phyloP scores from a whole-genome alignment of 805 yeast genomes.

The Wickerhamiella bombiphila region DNA sequence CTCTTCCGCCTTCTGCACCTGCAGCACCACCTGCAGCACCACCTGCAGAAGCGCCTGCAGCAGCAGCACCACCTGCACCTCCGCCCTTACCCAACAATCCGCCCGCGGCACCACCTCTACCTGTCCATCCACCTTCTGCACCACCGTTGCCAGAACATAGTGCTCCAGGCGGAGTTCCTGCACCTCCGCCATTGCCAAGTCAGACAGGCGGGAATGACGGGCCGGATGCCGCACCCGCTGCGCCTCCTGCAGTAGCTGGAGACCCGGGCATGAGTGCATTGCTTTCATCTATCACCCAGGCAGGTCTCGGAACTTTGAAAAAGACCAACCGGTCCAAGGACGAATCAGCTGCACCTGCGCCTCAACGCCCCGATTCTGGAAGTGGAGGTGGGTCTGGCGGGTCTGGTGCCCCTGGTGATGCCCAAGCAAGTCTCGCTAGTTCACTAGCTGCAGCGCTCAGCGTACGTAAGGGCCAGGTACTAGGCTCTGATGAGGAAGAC shows the following conservation, averaged over 20 bases:
- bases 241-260: constrained; percentile 20
- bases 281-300: constrained; percentile 69
- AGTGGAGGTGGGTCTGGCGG: constrained; percentile 46
- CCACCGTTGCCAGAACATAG: constrained; percentile 14
- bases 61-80: constrained; percentile 10
- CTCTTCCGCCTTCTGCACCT: constrained; percentile 12
- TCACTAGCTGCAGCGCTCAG: constrained; percentile 79
- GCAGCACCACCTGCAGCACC: constrained; percentile 14
- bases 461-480: constrained; percentile 68
- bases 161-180: constrained; percentile 14
- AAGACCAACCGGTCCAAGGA: constrained; percentile 52
- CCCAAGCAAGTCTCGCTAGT: constrained; percentile 44
- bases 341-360: background rate
- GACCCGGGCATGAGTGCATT: constrained; percentile 65
- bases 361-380: background rate
- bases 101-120: constrained; percentile 18
- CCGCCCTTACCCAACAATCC: constrained; percentile 15
- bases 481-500: constrained; percentile 70
- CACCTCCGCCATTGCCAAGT: constrained; percentile 31
- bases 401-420: constrained; percentile 30
- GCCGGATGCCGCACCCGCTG: constrained; percentile 11
- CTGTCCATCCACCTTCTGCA: constrained; percentile 23
- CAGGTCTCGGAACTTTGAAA: constrained; percentile 55
- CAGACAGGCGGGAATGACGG: constrained; percentile 16
- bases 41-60: constrained; percentile 19